These are phyloP conservation scores for Vitis labrusca DNA, from an alignment of 164 flowering plant species.

Conservation along the genomic window DNA sequence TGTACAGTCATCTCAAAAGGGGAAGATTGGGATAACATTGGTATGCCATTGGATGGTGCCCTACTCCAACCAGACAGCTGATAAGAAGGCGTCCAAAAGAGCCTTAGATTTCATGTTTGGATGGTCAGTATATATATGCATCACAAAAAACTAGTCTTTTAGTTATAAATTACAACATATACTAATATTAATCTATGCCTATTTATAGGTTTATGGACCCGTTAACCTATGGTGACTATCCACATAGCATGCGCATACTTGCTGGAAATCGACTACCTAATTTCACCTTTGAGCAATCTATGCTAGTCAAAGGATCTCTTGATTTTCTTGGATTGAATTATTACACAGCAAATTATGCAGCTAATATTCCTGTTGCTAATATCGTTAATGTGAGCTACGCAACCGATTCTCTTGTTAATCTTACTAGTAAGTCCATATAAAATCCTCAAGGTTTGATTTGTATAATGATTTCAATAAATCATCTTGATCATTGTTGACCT, in stretches of 20 bases:
- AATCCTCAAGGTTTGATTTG: too few relatives aligned
- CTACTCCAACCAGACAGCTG: neutral
- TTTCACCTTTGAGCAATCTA: slow-evolving; percentile 37
- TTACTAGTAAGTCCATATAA: slow-evolving; percentile 15
- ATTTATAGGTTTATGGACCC: slow-evolving; percentile 51
- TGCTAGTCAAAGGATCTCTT: slow-evolving; percentile 36
- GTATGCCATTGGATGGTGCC: slow-evolving; percentile 3
- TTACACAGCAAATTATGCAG: slow-evolving; percentile 36
- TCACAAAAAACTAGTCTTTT: neutral
- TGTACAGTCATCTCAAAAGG: slow-evolving; percentile 10
- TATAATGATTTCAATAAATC: neutral
- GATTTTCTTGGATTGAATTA: slow-evolving; percentile 62
- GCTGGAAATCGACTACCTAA: slow-evolving; percentile 49
- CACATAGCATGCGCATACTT: slow-evolving; percentile 33
- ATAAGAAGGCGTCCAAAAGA: slow-evolving; percentile 1
- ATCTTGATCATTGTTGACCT: too few relatives aligned
- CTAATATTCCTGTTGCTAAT: neutral
- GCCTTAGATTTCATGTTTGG: slow-evolving; percentile 23
- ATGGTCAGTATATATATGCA: slow-evolving; percentile 18
- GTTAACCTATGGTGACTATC: slow-evolving; percentile 50
- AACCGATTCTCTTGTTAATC: slow-evolving; percentile 17
- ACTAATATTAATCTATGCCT: neutral
- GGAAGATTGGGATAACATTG: slow-evolving; percentile 12
- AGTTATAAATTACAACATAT: too few relatives aligned
- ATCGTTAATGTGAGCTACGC: slow-evolving; percentile 9